A percentile compares a stretch with the other conserved stretches of the same genome.
Conservation (phyloP, 371 early-diverging fungal species). For the Mortierella sp. region DNA sequence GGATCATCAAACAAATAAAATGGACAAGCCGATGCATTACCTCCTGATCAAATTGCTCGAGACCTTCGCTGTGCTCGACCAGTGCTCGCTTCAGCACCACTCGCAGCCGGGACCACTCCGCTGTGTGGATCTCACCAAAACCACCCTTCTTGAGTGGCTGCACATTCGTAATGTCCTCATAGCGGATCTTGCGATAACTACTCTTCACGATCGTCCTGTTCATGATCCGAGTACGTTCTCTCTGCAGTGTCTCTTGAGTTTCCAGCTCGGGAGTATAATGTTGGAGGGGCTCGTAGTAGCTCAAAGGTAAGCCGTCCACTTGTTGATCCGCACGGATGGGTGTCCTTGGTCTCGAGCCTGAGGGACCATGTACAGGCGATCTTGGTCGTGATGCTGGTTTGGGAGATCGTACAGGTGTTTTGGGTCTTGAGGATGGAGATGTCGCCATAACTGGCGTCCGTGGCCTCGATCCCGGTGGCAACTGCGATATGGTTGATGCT, state of each 20-base stretch:
- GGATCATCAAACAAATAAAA: neutral
- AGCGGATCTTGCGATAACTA: slow-evolving; percentile 32
- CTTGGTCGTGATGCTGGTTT: neutral
- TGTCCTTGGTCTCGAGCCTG: neutral
- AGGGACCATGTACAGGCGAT: neutral
- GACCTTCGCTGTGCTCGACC: slow-evolving; percentile 27
- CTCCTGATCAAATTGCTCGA: slow-evolving; percentile 53
- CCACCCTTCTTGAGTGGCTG: slow-evolving; percentile 49
- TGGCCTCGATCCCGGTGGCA: neutral
- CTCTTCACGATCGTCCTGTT: slow-evolving; percentile 26
- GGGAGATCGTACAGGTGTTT: neutral
- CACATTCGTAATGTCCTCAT: slow-evolving; percentile 32
- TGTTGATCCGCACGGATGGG: neutral
- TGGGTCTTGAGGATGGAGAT: slow-evolving; percentile 6
- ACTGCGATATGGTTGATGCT: no score
- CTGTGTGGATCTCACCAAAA: slow-evolving; percentile 52
- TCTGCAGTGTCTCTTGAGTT: slow-evolving; percentile 44
- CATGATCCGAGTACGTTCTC: slow-evolving; percentile 47
- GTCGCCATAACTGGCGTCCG: neutral
- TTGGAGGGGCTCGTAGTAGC: slow-evolving; percentile 5
- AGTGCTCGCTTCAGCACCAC: slow-evolving; percentile 47
- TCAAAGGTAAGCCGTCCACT: neutral
- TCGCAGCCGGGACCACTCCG: slow-evolving; percentile 47
- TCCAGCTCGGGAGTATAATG: slow-evolving; percentile 38
- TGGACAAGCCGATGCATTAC: slow-evolving; percentile 6